These are phyloP conservation scores for Sclerotinia borealis DNA, from an alignment of 2,329 filamentous ascomycete genomes.

Conservation along the genomic window DNA sequence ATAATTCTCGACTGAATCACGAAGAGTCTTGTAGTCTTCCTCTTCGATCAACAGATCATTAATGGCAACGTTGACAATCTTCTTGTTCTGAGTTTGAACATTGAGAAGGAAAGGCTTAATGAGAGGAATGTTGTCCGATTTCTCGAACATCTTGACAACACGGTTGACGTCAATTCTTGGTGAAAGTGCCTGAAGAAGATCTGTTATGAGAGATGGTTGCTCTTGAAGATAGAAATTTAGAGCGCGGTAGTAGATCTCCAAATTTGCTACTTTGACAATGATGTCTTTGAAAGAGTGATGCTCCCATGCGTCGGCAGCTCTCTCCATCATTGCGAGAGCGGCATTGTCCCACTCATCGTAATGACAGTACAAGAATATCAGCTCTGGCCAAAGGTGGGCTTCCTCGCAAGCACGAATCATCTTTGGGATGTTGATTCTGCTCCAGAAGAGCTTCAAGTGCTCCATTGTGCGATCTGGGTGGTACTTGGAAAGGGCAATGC, in stretches of 20 bases:
- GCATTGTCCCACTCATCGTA: conserved; percentile 99
- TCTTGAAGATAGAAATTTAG: conserved; percentile 97
- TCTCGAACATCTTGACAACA: conserved; percentile 98
- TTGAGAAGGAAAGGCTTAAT: conserved; percentile 99
- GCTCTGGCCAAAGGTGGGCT: conserved; percentile 92
- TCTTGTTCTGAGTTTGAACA: conserved; percentile 96
- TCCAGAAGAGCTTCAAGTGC: conserved; percentile 98
- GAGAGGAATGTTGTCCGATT: conserved; percentile 93
- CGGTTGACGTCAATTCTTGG: conserved; percentile 94
- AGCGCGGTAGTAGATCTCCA: conserved; percentile 98
- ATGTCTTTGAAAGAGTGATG: conserved; percentile 99
- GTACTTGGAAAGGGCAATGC: conserved; percentile 88
- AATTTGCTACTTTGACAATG: conserved; percentile 91
- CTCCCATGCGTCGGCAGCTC: conserved; percentile 95
- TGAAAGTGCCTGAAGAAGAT: conserved; percentile 87
- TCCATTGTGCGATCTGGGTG: conserved; percentile 96
- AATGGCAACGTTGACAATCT: conserved; percentile 94
- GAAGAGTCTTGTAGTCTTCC: conserved; percentile 97
- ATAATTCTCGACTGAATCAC: conserved; percentile 96
- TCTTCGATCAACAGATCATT: conserved; percentile 97
- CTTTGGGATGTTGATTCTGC: conserved; percentile 94
- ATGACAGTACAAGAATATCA: conserved; percentile 97
- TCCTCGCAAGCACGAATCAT: conserved; percentile 91
- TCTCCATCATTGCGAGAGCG: conserved; percentile 95
- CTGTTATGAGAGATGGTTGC: conserved; percentile 91